Evolutionary conservation across 108 stramenopile species (phyloP).

Genomic region (Nitzschia inconspicua): DNA sequence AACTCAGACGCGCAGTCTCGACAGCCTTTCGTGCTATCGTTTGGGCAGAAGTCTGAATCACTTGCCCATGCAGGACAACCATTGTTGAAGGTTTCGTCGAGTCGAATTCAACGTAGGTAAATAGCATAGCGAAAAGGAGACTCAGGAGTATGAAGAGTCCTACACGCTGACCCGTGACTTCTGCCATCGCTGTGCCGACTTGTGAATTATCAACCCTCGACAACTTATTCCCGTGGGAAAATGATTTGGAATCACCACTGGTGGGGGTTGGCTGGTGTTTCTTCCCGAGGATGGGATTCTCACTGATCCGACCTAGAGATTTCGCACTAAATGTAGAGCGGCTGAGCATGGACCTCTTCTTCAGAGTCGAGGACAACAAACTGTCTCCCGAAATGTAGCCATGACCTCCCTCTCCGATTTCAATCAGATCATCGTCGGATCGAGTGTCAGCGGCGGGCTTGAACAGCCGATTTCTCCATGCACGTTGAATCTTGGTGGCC

Average conservation of each 20-base stretch:
- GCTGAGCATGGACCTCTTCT: slow-evolving; percentile 7
- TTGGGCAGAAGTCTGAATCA: slow-evolving; percentile 16
- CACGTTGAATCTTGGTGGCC: slow-evolving; percentile 36
- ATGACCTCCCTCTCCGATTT: slow-evolving; percentile 3
- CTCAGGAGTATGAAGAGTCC: slow-evolving; percentile 50
- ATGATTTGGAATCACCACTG: too few relatives aligned
- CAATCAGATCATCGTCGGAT: slow-evolving; percentile 5
- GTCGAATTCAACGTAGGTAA: slow-evolving; percentile 38
- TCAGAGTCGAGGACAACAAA: too few relatives aligned
- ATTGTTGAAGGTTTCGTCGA: slow-evolving; percentile 31
- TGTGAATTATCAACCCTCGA: slow-evolving; percentile 17
- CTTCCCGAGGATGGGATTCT: too few relatives aligned
- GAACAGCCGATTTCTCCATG: slow-evolving; percentile 18
- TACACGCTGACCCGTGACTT: slow-evolving; percentile 66
- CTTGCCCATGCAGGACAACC: slow-evolving; percentile 39
- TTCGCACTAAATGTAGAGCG: too few relatives aligned
- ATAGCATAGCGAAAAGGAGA: slow-evolving; percentile 39
- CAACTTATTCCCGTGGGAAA: too few relatives aligned
- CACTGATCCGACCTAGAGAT: too few relatives aligned
- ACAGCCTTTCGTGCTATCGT: slow-evolving; percentile 37
- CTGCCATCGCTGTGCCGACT: slow-evolving; percentile 69
- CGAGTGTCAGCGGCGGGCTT: not conserved
- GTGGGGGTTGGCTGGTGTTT: too few relatives aligned
- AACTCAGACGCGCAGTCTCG: slow-evolving; percentile 48
- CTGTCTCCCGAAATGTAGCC: too few relatives aligned